Base-by-base conservation (phyloP, 2,329 filamentous ascomycete species). In the Leptosphaerulina australis region DNA sequence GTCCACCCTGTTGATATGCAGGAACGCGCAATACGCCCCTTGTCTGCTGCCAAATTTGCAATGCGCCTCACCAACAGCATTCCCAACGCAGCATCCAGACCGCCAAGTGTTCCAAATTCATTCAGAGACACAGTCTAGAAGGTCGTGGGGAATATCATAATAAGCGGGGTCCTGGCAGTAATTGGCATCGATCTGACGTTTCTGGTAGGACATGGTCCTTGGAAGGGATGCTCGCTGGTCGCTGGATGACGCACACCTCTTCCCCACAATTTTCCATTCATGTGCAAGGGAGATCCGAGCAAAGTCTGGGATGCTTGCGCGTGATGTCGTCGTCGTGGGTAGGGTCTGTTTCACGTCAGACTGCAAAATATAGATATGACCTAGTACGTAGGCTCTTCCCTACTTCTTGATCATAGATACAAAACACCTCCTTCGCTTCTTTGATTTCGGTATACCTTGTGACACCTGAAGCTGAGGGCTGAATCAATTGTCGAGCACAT, bases 241-340 rank as follows among this genome's bases (percentile, higher is more conserved):
- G 38, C 29, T 38, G 25, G 18, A 53, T 53, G 50, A 53, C 50
- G 50, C 50, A 45, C 50, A 45, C 44, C 45, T 37, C 39, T 44
- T 52, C 49, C 49, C 49, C 49, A 52, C 49, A 52, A 39, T 36
- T 49, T 49, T 25, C 37, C 14, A 20, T 24, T 29, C 20, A 38
- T 35, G 28, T 17, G 26, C 38, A 48, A 30, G 24, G 36, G 44
- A 33, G 33, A 37, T 26, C n/a, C n/a, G n/a, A 28, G 48, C 29
- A 31, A 28, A 28, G 44, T 26, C 38, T 26, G 48, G 36, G 35
- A 41, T 45, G 48, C 41, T 35, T 46, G 41, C 37, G 48, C 48
- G 48, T 41, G 37, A 20, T 41, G 5, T 45, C 48, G 48, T 15
- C 29, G 25, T 31, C 36, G 30, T 46, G 36, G 25, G 29, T 10